Conservation (phyloP, 345 rosid species). For the Syzygium aromaticum region DNA sequence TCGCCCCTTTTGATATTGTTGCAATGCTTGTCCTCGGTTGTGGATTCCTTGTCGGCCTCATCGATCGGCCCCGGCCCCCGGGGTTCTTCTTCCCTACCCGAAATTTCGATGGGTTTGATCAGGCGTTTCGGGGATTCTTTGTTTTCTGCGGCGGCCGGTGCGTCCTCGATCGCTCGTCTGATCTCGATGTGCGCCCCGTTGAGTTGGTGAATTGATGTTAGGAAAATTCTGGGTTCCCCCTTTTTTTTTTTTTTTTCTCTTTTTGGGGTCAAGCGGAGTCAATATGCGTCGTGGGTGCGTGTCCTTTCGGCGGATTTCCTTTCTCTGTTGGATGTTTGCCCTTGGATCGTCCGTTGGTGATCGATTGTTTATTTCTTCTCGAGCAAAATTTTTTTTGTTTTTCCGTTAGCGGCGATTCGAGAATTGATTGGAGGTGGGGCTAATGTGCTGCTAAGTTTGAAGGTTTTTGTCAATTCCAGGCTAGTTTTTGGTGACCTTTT, state of each 20-base stretch:
- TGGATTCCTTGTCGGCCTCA: neutral
- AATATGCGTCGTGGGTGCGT: neutral
- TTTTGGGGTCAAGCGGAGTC: neutral
- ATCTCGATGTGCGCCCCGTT: neutral
- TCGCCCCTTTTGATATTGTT: neutral
- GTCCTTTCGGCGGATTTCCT: neutral
- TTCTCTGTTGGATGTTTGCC: neutral
- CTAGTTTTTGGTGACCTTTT: neutral
- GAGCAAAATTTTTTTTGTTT: neutral
- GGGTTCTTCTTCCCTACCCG: neutral
- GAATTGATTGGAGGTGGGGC: neutral
- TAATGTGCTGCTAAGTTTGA: neutral
- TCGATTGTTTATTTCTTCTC: neutral
- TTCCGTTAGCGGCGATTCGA: neutral
- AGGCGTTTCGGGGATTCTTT: neutral
- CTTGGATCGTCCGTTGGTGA: neutral
- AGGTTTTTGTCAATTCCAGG: neutral
- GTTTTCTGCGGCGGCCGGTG: neutral
- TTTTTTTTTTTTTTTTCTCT: neutral
- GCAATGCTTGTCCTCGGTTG: neutral
- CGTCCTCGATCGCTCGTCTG: neutral
- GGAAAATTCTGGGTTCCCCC: neutral
- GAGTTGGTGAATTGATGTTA: neutral
- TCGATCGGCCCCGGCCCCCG: neutral
- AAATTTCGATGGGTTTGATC: neutral